Base-by-base conservation (phyloP, 73 alveolate genomes). In the Blepharisma japonicum region DNA sequence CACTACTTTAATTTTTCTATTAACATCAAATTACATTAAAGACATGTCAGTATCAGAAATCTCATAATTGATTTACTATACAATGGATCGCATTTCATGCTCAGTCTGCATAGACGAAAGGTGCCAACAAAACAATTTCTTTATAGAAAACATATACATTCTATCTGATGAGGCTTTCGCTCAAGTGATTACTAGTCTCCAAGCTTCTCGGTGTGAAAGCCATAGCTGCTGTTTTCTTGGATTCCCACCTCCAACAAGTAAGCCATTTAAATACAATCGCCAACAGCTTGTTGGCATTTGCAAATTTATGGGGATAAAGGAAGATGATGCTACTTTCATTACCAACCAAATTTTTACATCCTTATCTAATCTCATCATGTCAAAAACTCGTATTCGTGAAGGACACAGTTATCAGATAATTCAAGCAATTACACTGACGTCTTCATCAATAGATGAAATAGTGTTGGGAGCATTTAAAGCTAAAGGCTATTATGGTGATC, bases 401-500 rank as follows among this genome's bases (percentile, higher is more conserved):
- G 67, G 67, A 53, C 27, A 20, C n/a, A 20, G 23, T 4, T 53
- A 53, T 53, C 67, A 53, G 67, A 53, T 14, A 14, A 53, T 53
- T 20, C 67, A 11, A 53, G 67, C 67, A 20, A 53, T 53, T 14
- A 53, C 67, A 14, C 4, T 53, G 67, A 53, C 4, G 23, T 53
- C 67, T 14, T 14, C 67, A 53, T 11, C 23, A 20, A 14, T 53
- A 14, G 67, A 53, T 14, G 23, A 20, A 14, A 14, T 53, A 14
- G 67, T 20, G 2, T 2, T 11, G 23, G 27, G 5, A 53, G 67
- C 67, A 53, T 53, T 53, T 14, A 20, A 53, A 53, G 23, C 3
- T 53, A 11, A 53, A 53, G 82, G 82, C 6, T 72, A 7, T 72
- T 23, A 23, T 47, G 82, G 84, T 61, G 50, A 81, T 20, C 46